These are phyloP conservation scores for Hymenoscyphus fructigenus DNA, from an alignment of 2,329 filamentous ascomycete species.

Conservation along the genomic window DNA sequence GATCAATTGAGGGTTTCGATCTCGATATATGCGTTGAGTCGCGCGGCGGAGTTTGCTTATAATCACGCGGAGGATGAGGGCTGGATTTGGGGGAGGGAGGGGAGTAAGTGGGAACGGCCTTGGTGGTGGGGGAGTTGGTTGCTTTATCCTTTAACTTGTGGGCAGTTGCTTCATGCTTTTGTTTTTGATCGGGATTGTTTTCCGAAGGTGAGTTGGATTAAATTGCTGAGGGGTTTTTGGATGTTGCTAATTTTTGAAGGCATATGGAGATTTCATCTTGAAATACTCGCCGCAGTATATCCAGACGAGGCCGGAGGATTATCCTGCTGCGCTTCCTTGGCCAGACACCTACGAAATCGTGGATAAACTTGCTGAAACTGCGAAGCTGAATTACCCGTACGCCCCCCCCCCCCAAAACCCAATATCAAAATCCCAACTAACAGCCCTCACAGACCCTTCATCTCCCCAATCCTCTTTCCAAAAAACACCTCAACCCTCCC, in stretches of 20 bases:
- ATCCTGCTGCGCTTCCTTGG: conserved; percentile 69
- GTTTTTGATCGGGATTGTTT: conserved; percentile 76
- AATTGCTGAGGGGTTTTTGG: conserved; percentile 31
- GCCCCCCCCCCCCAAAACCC: conserved; percentile 37
- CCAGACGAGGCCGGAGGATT: conserved; percentile 66
- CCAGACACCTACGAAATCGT: conserved; percentile 74
- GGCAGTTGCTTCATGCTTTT: conserved; percentile 73
- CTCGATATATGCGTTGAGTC: conserved; percentile 77
- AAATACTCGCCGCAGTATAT: conserved; percentile 77
- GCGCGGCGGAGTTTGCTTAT: conserved; percentile 82
- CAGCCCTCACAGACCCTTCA: conserved; percentile 60
- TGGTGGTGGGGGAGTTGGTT: conserved; percentile 87
- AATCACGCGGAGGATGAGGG: conserved; percentile 77
- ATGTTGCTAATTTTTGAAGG: conserved; percentile 23
- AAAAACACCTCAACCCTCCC: conserved; percentile 65
- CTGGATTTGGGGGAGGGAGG: conserved; percentile 60
- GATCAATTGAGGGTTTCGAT: conserved; percentile 74
- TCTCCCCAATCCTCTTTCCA: conserved; percentile 85
- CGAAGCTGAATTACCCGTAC: conserved; percentile 78
- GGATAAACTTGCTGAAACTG: conserved; percentile 79
- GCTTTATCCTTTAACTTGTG: conserved; percentile 72
- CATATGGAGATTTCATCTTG: conserved; percentile 65
- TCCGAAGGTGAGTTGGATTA: conserved; percentile 50
- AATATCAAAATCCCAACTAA: conserved; percentile 24
- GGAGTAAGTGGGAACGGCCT: conserved; percentile 60